Base-by-base conservation (phyloP, 768 basidiomycete species). In the Crucibulum laeve region DNA sequence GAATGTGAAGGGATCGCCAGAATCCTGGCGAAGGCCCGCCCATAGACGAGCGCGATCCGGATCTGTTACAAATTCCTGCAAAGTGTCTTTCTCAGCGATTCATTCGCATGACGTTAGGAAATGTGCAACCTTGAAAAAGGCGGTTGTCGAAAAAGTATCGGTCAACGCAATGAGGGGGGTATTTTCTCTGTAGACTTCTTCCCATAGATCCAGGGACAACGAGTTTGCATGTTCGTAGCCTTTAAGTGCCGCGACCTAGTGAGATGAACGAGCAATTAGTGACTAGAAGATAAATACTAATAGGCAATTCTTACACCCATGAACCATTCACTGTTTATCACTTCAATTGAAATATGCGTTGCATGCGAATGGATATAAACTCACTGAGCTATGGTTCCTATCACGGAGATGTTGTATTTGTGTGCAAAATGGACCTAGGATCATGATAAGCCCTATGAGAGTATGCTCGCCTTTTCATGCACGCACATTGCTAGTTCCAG, bases 71-170 rank as follows among this genome's bases (percentile, higher is more conserved):
- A 88, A 80, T 51, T 85, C 84, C 84, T 87, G 39, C 4, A 22
- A 1, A 30, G 10, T 24, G 36, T 13, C 7, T 22, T 42, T 13
- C 13, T 11, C 19, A 11, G 18, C 18, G 18, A 37, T 10, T 37
- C 36, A 37, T 8, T 39, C 15, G 10, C 5, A 14, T 3, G 38
- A 30, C 15, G 11, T 25, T 49, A 37, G 2, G 19, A 14, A 10
- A 14, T n/a, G 35, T 52, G 13, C 44, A 36, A 78, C 92, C 66
- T 79, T 74, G 70, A 91, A 93, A 67, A 97, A 98, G 0, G 78
- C 82, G 24, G 77, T 65, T 1, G 88, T 90, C 4, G 93, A 88
- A 63, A 96, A 98, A 0, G 96, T 99, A 64, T 99, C 96, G 11
- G 96, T 96, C 25, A 97, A 69, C 15, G 93, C 91, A 45, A 91